These are phyloP conservation scores for Aspergillus clavatus DNA, from an alignment of 2,329 filamentous ascomycete genomes.

Conservation along the genomic window DNA sequence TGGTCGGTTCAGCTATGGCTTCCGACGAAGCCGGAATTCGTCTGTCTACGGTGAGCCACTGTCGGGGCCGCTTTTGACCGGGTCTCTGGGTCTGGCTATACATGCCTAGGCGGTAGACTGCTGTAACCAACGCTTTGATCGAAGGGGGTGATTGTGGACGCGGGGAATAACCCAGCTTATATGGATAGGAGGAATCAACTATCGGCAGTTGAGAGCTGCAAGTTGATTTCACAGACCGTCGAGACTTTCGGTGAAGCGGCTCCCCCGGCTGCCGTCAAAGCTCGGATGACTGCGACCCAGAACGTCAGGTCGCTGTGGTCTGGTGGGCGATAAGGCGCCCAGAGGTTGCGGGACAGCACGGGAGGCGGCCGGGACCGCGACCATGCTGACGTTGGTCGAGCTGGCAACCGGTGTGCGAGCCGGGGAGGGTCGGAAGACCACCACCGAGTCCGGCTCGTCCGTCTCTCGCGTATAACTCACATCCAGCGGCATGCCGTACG, in stretches of 20 bases:
- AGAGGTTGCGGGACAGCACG: conserved; percentile 24
- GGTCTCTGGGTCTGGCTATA: too few relatives aligned
- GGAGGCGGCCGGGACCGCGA: conserved; percentile 20
- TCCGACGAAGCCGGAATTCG: too few relatives aligned
- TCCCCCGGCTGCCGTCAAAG: conserved; percentile 43
- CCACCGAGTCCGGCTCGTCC: conserved; percentile 25
- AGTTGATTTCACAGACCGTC: conserved; percentile 12
- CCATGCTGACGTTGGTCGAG: conserved; percentile 25
- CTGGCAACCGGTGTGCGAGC: conserved; percentile 41
- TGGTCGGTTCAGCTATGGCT: too few relatives aligned
- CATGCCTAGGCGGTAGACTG: too few relatives aligned
- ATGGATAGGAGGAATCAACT: too few relatives aligned
- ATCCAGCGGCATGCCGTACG: conserved; percentile 29
- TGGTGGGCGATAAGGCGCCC: conserved; percentile 22
- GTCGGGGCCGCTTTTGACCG: too few relatives aligned
- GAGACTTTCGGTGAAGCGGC: conserved; percentile 41
- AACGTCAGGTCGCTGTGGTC: conserved; percentile 32
- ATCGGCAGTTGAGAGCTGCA: too few relatives aligned
- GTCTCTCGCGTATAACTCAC: conserved; percentile 29
- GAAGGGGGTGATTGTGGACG: too few relatives aligned
- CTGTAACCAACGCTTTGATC: too few relatives aligned
- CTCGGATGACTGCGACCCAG: conserved; percentile 41
- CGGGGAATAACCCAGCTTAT: too few relatives aligned
- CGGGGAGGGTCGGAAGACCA: conserved; percentile 41
- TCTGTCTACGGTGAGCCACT: too few relatives aligned